Percentiles rank a stretch among this genome's conserved stretches.
phyloP scores from a whole-genome alignment of 2,329 filamentous ascomycete genomes.

The Arthrinium puccinioides region DNA sequence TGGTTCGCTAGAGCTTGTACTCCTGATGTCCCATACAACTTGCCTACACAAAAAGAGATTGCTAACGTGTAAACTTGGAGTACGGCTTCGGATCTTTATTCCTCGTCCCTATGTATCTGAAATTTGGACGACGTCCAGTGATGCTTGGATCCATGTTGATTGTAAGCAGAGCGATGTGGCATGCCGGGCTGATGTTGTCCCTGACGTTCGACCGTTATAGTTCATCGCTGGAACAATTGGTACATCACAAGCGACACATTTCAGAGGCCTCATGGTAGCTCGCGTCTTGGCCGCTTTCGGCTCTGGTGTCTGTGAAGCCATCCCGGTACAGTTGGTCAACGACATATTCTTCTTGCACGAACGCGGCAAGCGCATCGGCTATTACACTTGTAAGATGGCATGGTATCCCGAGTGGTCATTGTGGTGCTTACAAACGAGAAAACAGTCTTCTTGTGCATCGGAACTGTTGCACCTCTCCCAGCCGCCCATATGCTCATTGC shows the following conservation, averaged over 20 bases:
- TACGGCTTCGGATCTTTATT: slow-evolving; percentile 52
- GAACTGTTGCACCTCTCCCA: slow-evolving; percentile 47
- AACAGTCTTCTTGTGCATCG: slow-evolving; percentile 45
- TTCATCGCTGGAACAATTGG: slow-evolving; percentile 33
- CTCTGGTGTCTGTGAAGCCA: slow-evolving; percentile 34
- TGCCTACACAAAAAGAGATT: too few species aligned
- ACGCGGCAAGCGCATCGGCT: slow-evolving; percentile 46
- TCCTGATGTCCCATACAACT: too few species aligned
- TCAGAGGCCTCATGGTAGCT: slow-evolving; percentile 28
- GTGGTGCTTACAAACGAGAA: neutral
- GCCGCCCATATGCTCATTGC: slow-evolving; percentile 55
- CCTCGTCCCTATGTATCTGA: slow-evolving; percentile 49
- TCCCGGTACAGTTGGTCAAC: slow-evolving; percentile 38
- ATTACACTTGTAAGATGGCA: slow-evolving; percentile 41
- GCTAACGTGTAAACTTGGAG: too few species aligned
- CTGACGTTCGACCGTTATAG: slow-evolving; percentile 9
- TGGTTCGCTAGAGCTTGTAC: too few species aligned
- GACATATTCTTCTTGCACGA: slow-evolving; percentile 40
- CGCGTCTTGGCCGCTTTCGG: slow-evolving; percentile 32
- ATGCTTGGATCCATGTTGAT: slow-evolving; percentile 32
- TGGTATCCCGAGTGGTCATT: neutral
- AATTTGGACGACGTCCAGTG: slow-evolving; percentile 34
- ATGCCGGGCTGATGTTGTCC: neutral
- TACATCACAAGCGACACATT: slow-evolving; percentile 27
- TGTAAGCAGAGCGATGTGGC: slow-evolving; percentile 13